Evolutionary conservation across 306 rosid species (phyloP).

Genomic region (barrel medic (Medicago truncatula)): MtrunA17r5.0-ANR NC_053049.1:24857501-24858000

Average conservation of each 20-base stretch:
- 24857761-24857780: slow-evolving; percentile 70
- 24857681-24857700: no score
- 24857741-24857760: slow-evolving; percentile 59
- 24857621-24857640: no score
- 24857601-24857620: no score
- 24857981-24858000: slow-evolving; percentile 79
- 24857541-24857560: no score
- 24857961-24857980: slow-evolving; percentile 70
- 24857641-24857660: no score
- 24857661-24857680: no score
- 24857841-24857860: slow-evolving; percentile 70
- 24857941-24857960: slow-evolving; percentile 72
- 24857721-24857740: not conserved
- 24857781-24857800: slow-evolving; percentile 86
- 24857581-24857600: no score
- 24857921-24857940: slow-evolving; percentile 45
- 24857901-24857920: slow-evolving; percentile 76
- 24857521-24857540: no score
- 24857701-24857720: no score
- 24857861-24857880: slow-evolving; percentile 86
- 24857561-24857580: no score
- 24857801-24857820: slow-evolving; percentile 87
- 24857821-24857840: slow-evolving; percentile 81
- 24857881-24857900: slow-evolving; percentile 73
- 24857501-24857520: no score